Conservation (phyloP, 2,329 filamentous ascomycete species). For the Verticillium dahliae region DNA sequence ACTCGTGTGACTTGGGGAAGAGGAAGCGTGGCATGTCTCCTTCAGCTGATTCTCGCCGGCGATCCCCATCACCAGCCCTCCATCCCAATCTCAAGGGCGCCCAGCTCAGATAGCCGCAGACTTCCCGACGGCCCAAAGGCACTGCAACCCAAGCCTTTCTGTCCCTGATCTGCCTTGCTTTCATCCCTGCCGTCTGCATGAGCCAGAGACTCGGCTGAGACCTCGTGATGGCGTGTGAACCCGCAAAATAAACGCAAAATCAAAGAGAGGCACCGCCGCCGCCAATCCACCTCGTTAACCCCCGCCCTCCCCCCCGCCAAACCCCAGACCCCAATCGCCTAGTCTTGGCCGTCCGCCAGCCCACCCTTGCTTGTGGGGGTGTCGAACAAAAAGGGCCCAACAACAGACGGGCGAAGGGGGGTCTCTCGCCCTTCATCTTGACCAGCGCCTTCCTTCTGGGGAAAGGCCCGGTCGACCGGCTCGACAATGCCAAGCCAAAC, state of each 20-base stretch:
- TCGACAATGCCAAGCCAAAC: not conserved
- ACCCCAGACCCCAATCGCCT: not conserved
- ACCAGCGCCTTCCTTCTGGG: not conserved
- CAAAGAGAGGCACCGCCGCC: not conserved
- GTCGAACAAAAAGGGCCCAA: not conserved
- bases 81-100: not conserved
- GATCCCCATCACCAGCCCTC: not conserved
- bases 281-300: too few relatives aligned
- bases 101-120: not conserved
- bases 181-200: not conserved
- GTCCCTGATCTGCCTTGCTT: not conserved
- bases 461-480: not conserved
- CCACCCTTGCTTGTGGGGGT: not conserved
- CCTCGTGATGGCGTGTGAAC: not conserved
- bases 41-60: not conserved
- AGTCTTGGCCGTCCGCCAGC: not conserved
- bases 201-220: not conserved
- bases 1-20: too few relatives aligned
- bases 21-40: not conserved
- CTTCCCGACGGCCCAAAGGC: not conserved
- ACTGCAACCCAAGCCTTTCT: not conserved
- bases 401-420: not conserved
- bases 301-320: not conserved
- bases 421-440: not conserved
- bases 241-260: not conserved